Conservation (phyloP, 1,284 basidiomycete genomes). For the Hypsizygus ulmarius region DNA sequence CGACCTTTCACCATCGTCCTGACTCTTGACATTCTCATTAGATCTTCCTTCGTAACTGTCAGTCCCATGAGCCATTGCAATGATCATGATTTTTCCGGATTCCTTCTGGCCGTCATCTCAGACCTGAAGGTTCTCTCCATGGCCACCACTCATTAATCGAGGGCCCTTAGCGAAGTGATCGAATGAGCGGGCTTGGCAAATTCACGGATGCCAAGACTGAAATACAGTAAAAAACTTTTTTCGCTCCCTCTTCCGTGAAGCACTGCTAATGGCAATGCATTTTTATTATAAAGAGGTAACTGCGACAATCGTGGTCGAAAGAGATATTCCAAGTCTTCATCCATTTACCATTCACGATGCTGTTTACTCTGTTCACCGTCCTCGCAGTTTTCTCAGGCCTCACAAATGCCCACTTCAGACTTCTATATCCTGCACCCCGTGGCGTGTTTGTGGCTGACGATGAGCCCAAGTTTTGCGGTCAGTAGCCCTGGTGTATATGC, state of each 20-base stretch:
- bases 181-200: neutral
- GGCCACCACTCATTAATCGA: too few relatives aligned
- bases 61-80: too few relatives aligned
- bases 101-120: too few relatives aligned
- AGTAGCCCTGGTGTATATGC: constrained; percentile 17
- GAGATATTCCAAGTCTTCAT: constrained; percentile 1
- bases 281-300: constrained; percentile 4
- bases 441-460: constrained; percentile 50
- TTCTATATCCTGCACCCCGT: constrained; percentile 56
- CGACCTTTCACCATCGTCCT: too few relatives aligned
- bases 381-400: constrained; percentile 32
- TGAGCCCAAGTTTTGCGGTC: constrained; percentile 51
- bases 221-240: constrained; percentile 12
- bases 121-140: too few relatives aligned
- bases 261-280: neutral
- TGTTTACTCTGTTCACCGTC: constrained; percentile 31
- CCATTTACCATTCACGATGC: constrained; percentile 21
- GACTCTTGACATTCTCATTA: too few relatives aligned
- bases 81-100: too few relatives aligned
- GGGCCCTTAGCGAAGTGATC: too few relatives aligned
- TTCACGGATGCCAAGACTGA: neutral
- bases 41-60: too few relatives aligned
- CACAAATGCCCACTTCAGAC: constrained; percentile 57
- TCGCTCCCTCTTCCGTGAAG: neutral
- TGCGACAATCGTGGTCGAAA: neutral